A percentile compares a stretch with the other conserved stretches of the same genome.
These are phyloP conservation scores for Saccharomyces hybrid DNA, from an alignment of 1,139 yeast genomes.

Conservation along the genomic window DNA sequence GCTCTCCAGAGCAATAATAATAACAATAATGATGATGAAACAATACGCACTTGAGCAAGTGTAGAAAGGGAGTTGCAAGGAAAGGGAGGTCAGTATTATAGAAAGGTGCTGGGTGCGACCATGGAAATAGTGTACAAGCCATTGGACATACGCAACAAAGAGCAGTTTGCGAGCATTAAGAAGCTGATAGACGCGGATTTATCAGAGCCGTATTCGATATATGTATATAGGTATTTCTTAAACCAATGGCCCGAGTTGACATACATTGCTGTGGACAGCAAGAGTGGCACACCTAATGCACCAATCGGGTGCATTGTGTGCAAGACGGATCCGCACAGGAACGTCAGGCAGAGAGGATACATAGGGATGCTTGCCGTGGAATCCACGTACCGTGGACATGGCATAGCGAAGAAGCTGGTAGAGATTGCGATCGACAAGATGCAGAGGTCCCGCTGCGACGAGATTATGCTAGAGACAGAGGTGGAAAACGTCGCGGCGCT, in stretches of 20 bases:
- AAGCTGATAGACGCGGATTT: slow-evolving; percentile 50
- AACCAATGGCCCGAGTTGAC: slow-evolving; percentile 65
- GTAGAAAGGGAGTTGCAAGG: background rate
- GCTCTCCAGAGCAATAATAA: background rate
- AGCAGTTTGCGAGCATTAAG: slow-evolving; percentile 34
- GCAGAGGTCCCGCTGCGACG: slow-evolving; percentile 63
- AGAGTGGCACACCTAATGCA: slow-evolving; percentile 18
- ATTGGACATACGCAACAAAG: slow-evolving; percentile 21
- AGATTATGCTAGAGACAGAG: slow-evolving; percentile 86
- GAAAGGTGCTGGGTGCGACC: background rate
- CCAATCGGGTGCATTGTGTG: slow-evolving; percentile 80
- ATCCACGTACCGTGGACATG: slow-evolving; percentile 60
- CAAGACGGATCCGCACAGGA: slow-evolving; percentile 72
- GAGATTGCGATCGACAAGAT: slow-evolving; percentile 57
- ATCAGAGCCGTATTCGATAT: slow-evolving; percentile 67
- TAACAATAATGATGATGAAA: background rate
- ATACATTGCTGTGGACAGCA: slow-evolving; percentile 39
- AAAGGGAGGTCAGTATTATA: background rate
- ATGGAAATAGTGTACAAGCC: slow-evolving; percentile 21
- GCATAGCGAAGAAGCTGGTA: slow-evolving; percentile 73
- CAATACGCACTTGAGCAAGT: background rate
- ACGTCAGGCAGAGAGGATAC: slow-evolving; percentile 70
- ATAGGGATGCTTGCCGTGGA: slow-evolving; percentile 94
- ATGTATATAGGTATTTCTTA: slow-evolving; percentile 61
- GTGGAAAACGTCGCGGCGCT: slow-evolving; percentile 75